Percentiles rank a stretch among this genome's conserved stretches.
These are phyloP conservation scores for Cladosporium phlei DNA, from an alignment of 2,329 filamentous ascomycete species.

Conservation along the genomic window DNA sequence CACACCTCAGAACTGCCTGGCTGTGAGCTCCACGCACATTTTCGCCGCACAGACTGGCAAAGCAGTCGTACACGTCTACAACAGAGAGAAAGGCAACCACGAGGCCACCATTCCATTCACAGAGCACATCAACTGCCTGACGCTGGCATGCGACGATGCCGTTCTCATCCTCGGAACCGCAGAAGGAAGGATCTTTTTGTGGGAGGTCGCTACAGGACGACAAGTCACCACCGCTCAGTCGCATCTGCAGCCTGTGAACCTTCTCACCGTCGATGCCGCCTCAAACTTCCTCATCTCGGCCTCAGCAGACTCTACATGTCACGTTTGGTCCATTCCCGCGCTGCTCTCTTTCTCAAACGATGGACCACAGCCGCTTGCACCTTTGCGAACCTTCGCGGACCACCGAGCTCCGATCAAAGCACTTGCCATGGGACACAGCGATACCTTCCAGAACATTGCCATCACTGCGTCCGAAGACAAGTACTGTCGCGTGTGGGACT, in stretches of 20 bases:
- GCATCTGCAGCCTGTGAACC: conserved; percentile 76
- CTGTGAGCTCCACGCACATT: conserved; percentile 73
- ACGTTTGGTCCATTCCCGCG: conserved; percentile 80
- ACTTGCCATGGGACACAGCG: conserved; percentile 59
- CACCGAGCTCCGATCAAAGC: conserved; percentile 69
- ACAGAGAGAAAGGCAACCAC: conserved; percentile 73
- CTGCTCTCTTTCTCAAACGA: conserved; percentile 62
- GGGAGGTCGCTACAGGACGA: conserved; percentile 81
- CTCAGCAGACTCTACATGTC: conserved; percentile 81
- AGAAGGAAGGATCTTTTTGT: conserved; percentile 79
- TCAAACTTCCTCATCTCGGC: conserved; percentile 71
- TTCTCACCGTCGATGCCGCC: conserved; percentile 64
- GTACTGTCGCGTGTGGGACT: conserved; percentile 90
- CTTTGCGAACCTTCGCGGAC: conserved; percentile 70
- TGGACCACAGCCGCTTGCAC: conserved; percentile 56
- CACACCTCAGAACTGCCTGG: conserved; percentile 70
- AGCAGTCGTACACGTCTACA: conserved; percentile 90
- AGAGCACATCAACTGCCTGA: conserved; percentile 75
- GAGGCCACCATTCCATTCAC: conserved; percentile 84
- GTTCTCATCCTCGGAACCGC: conserved; percentile 76
- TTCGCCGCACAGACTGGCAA: conserved; percentile 91
- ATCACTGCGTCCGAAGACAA: conserved; percentile 81
- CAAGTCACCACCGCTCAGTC: conserved; percentile 70
- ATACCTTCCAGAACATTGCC: conserved; percentile 71
- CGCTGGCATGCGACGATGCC: conserved; percentile 61